Evolutionary conservation across 176 grass and related monocot genomes (phyloP).

Genomic region (Rhynchospora breviuscula): DNA sequence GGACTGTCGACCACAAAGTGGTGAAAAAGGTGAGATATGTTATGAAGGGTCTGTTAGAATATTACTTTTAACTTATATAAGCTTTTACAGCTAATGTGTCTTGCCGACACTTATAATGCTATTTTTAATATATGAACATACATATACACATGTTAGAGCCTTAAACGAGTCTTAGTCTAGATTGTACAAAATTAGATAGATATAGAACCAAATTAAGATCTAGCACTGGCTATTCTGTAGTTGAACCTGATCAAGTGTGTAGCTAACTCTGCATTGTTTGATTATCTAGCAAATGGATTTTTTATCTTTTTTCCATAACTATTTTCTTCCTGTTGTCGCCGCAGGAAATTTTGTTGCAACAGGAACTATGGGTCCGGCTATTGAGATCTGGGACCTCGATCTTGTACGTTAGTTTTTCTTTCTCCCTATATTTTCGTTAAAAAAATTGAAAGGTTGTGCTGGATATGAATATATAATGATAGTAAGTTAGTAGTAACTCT

Average conservation of each 20-base stretch:
- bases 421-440: neutral
- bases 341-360: constrained; percentile 95
- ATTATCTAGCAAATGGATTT: neutral
- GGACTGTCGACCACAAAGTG: constrained; percentile 65
- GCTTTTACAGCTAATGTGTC: neutral
- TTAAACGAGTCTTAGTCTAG: neutral
- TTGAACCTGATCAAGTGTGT: neutral
- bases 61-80: neutral
- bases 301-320: constrained; percentile 16
- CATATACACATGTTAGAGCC: neutral
- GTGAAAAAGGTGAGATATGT: constrained; percentile 61
- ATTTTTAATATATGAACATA: neutral
- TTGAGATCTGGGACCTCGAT: constrained; percentile 97
- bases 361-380: constrained; percentile 73
- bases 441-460: neutral
- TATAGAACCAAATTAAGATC: neutral
- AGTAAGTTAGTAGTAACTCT: neutral
- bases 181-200: neutral
- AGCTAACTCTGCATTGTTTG: neutral
- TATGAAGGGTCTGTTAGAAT: neutral
- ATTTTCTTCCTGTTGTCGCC: constrained; percentile 22
- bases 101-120: neutral
- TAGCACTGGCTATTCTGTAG: neutral
- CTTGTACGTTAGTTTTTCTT: constrained; percentile 39
- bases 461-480: neutral